Base-by-base conservation (phyloP, 257 asterid genomes). In the Capsicum chinense region DNA sequence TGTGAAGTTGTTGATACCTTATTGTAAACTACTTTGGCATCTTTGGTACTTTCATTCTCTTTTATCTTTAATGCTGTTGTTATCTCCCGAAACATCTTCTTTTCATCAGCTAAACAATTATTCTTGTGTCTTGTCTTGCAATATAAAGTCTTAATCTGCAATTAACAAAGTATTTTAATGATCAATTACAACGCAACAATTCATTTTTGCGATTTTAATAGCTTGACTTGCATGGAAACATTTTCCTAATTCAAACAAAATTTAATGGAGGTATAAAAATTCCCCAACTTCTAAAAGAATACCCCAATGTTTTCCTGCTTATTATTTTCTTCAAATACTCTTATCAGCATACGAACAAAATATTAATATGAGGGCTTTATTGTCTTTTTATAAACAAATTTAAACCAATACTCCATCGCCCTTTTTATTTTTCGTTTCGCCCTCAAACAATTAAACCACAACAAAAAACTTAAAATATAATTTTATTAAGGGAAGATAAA, bases 71-170 rank as follows among this genome's bases (percentile, higher is more conserved):
- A 2, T 16, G 54, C 11, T 69, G 56, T 7, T 16, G 33, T 69
- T 69, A 69, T 39, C 56, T 69, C 15, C 9, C 21, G 56, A 39
- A 69, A 70, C 16, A 69, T 39, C 56, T 69, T 69, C 11, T 69
- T 69, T 33, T 69, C 79, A 69, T 69, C 50, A 3, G 56, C 79
- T 39, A 39, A 39, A 39, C 56, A 69, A 14, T 17, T 69, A 69
- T 26, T 39, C 19, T 26, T 7, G 15, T 69, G 79, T 69, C 33
- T 69, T 39, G 26, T 69, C 56, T 69, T 39, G 26, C 79, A 39
- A 69, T n/a, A 69, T 26, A 69, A 39, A 69, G 50, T 69, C 33
- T 69, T 69, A 69, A 69, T 69, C 56, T 39, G 56, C 16, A 69
- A 69, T 69, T 39, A 68, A 68, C 21, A 68, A 68, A 39, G 16